phyloP scores from a whole-genome alignment of 2,329 filamentous ascomycete species.

The Monilinia fructigena region DNA sequence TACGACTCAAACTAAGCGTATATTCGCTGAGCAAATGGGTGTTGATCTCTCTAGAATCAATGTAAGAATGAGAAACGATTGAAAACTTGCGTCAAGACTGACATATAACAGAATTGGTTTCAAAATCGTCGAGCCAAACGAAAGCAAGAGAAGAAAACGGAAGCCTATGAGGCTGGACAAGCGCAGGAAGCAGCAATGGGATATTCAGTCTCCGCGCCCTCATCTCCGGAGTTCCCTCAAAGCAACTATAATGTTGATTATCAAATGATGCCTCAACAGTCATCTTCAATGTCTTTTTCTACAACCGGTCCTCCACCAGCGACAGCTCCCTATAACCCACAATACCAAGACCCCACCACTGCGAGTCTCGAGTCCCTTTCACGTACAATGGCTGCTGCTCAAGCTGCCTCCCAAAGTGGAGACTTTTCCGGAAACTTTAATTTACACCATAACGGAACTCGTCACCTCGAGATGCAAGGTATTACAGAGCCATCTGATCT shows the following conservation, averaged over 20 bases:
- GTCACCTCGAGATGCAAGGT: neutral
- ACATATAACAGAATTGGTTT: constrained; percentile 60
- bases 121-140: constrained; percentile 59
- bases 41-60: constrained; percentile 65
- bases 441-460: neutral
- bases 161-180: constrained; percentile 49
- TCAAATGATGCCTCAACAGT: constrained; percentile 25
- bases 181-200: constrained; percentile 33
- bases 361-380: constrained; percentile 37
- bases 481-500: constrained; percentile 1
- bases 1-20: constrained; percentile 59
- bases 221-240: constrained; percentile 35
- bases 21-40: constrained; percentile 59
- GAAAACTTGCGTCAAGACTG: neutral
- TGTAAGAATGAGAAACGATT: constrained; percentile 43
- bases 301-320: constrained; percentile 32
- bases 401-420: constrained; percentile 28
- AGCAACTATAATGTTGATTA: constrained; percentile 29
- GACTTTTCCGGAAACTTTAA: constrained; percentile 28
- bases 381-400: constrained; percentile 34
- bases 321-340: constrained; percentile 35
- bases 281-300: constrained; percentile 25
- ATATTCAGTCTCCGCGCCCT: constrained; percentile 33
- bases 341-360: constrained; percentile 34
- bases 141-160: constrained; percentile 57